A percentile compares a stretch with the other conserved stretches of the same genome.
Evolutionary conservation across 2,329 filamentous ascomycete genomes (phyloP).

Genomic region (Fusarium verrucosum): DNA sequence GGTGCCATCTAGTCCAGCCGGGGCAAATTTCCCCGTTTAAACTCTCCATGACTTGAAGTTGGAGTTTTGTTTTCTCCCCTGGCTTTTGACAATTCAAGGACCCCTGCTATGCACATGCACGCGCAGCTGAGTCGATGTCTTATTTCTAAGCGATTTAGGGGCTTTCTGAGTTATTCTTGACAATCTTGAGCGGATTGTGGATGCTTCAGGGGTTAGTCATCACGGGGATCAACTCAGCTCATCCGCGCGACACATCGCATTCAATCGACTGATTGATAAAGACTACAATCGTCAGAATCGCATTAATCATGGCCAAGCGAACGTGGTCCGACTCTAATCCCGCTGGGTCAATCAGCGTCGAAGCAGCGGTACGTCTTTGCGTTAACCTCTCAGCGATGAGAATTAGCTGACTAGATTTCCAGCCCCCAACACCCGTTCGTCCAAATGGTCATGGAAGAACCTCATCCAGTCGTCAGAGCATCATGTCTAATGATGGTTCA

Average conservation of each 20-base stretch:
- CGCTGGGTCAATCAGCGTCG: constrained; percentile 10
- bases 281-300: not conserved
- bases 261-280: not conserved
- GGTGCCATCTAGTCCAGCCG: too few species aligned
- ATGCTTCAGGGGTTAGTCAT: not conserved
- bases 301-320: constrained; percentile 36
- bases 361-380: constrained; percentile 15
- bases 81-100: not conserved
- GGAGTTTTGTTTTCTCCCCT: not conserved
- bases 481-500: constrained; percentile 27
- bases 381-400: not conserved
- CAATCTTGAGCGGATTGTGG: not conserved
- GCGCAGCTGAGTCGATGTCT: not conserved
- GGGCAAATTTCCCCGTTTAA: constrained; percentile 40
- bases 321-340: constrained; percentile 42
- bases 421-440: constrained; percentile 27
- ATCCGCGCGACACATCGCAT: not conserved
- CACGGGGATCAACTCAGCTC: not conserved
- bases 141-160: not conserved
- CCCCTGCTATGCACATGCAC: not conserved
- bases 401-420: constrained; percentile 8
- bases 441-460: constrained; percentile 33
- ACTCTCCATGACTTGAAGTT: constrained; percentile 23
- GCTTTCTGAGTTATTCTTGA: not conserved
- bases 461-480: constrained; percentile 31